These are phyloP conservation scores for Stachybotrys chlorohalonatus DNA, from an alignment of 2,329 filamentous ascomycete genomes.

Conservation along the genomic window DNA sequence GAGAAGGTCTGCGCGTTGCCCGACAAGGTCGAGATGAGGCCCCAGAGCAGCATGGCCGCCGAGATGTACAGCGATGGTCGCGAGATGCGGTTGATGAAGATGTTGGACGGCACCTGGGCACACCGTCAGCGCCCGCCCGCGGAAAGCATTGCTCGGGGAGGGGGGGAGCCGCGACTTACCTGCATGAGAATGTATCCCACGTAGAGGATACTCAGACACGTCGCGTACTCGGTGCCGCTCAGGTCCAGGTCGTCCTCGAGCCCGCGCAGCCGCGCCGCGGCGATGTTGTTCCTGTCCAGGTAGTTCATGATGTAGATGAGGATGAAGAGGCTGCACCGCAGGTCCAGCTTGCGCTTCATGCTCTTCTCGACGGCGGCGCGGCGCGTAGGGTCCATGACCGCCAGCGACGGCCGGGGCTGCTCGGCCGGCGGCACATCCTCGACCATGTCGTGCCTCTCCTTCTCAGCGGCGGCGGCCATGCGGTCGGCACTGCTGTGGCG, in stretches of 20 bases:
- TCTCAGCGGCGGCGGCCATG: not conserved
- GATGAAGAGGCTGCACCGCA: constrained; percentile 58
- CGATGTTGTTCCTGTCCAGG: constrained; percentile 60
- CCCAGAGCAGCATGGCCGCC: constrained; percentile 49
- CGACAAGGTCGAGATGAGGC: constrained; percentile 47
- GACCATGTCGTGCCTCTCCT: not conserved
- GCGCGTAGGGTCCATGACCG: constrained; percentile 32
- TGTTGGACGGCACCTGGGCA: constrained; percentile 41
- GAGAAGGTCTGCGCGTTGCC: constrained; percentile 42
- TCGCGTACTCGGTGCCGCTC: constrained; percentile 50
- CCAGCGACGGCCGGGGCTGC: not conserved
- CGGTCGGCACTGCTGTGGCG: not conserved
- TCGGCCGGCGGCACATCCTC: not conserved
- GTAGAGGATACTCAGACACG: constrained; percentile 55
- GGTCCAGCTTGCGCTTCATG: constrained; percentile 62
- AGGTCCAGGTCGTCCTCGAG: constrained; percentile 52
- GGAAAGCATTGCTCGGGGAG: not conserved
- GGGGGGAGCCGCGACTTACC: constrained; percentile 3
- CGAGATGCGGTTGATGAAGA: constrained; percentile 44
- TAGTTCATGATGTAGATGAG: constrained; percentile 72
- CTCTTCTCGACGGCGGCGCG: constrained; percentile 51
- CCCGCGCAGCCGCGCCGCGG: constrained; percentile 55
- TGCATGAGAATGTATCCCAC: constrained; percentile 59
- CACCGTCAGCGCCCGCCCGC: not conserved
- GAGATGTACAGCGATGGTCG: constrained; percentile 43